Evolutionary conservation across 768 basidiomycete genomes (phyloP), one percentile per base, ranked within the genome.

Genomic region (Russula lepida): DNA sequence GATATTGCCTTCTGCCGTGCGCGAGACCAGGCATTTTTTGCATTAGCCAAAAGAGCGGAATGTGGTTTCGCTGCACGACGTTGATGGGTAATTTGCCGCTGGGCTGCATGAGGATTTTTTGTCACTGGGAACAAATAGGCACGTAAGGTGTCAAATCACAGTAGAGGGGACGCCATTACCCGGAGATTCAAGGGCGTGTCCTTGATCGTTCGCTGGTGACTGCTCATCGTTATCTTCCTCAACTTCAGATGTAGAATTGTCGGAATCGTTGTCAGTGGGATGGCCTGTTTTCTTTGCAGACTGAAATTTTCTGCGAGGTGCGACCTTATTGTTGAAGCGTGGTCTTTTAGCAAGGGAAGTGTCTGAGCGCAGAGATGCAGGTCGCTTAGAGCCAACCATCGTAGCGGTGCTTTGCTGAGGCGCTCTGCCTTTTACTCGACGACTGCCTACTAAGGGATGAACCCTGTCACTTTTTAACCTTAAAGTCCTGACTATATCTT

Each of bases 1-100:
- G 84, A 73, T 41, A 93, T 79, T 51, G 83, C 82, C 73, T 86
- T 88, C 72, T 88, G 81, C 58, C 84, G 82, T 1, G 87, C 87
- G 17, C 84, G 78, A 2, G 84, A 80, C 92, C 92, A 94, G 11
- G 88, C 76, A 13, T 78, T 78, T 71, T 94, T 92, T 37, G 90
- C 89, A 56, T 86, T 80, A 11, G 72, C 71, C 33, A 93, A 80
- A 1, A 93, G 71, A 7, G 77, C 74, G 0, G 88, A 86, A 70
- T 93, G 83, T 0, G 89, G 90, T 72, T 89, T 92, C 2, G 86
- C 79, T 0, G 88, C 87, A 46, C 80, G 81, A 12, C 92, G 84
- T 66, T 90, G 85, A 25, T 83, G 81, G 23, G 80, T 80, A 0
- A 92, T 71, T 8, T 68, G 77, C 54, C 84, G 84, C 71, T 92